Evolutionary conservation across 352 stramenopile genomes (phyloP).

Genomic region (Globisporangium viniferum): DNA sequence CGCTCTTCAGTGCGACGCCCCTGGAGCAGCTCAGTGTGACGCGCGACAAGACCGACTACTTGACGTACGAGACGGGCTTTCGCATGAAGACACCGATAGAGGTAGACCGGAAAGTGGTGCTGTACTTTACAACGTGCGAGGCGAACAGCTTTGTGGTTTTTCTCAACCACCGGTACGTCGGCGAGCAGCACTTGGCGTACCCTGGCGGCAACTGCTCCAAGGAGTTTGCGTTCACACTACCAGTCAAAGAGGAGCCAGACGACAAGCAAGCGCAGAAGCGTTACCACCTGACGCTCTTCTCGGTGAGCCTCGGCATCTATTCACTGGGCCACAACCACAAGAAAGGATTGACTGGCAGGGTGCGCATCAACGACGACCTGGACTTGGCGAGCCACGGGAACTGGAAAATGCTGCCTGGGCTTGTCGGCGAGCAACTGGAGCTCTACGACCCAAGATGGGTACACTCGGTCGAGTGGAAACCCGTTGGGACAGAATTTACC

Average conservation of each 20-base stretch:
- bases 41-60: slow-evolving; percentile 51
- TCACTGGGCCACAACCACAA: slow-evolving; percentile 50
- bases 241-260: slow-evolving; percentile 25
- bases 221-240: slow-evolving; percentile 41
- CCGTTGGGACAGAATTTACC: background rate
- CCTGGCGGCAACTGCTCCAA: slow-evolving; percentile 50
- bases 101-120: slow-evolving; percentile 3
- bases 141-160: slow-evolving; percentile 53
- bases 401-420: slow-evolving; percentile 59
- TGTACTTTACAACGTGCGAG: slow-evolving; percentile 58
- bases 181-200: slow-evolving; percentile 40
- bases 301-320: slow-evolving; percentile 55
- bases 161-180: slow-evolving; percentile 42
- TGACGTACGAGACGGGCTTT: slow-evolving; percentile 63
- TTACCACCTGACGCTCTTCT: slow-evolving; percentile 44
- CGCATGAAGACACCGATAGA: slow-evolving; percentile 1
- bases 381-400: slow-evolving; percentile 21
- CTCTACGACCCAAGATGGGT: slow-evolving; percentile 49
- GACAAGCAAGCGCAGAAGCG: slow-evolving; percentile 15
- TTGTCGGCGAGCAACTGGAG: slow-evolving; percentile 64
- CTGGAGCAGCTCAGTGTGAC: slow-evolving; percentile 60
- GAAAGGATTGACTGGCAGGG: slow-evolving; percentile 55
- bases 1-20: slow-evolving; percentile 31
- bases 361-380: slow-evolving; percentile 36
- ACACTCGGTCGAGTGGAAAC: slow-evolving; percentile 47